Conservation (phyloP, 306 rosid genomes). For the Potentilla sterilis region DNA sequence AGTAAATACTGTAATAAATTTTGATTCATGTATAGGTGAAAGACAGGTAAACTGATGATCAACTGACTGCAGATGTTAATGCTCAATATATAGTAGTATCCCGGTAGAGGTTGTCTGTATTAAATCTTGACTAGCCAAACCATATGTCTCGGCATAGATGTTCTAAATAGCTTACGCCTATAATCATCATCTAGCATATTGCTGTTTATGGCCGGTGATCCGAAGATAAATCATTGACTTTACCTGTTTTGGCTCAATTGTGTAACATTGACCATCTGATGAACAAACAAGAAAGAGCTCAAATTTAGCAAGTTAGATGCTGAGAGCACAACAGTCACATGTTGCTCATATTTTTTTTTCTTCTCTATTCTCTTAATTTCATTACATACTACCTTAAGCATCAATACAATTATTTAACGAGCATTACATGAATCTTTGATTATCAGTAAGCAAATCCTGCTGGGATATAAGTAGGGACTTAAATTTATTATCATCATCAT, state of each 20-base stretch:
- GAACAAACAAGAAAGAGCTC: constrained; percentile 4
- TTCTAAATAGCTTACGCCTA: background rate
- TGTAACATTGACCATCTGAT: constrained; percentile 12
- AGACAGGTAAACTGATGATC: background rate
- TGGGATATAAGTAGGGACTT: constrained; percentile 17
- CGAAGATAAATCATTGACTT: background rate
- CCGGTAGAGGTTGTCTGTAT: background rate
- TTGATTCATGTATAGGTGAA: constrained; percentile 16
- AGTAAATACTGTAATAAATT: constrained; percentile 15
- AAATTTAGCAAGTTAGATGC: background rate
- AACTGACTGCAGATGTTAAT: background rate
- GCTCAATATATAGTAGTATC: too few species aligned
- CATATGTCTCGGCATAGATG: background rate
- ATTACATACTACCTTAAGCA: constrained; percentile 13
- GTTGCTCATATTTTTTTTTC: background rate
- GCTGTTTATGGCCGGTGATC: background rate
- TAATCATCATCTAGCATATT: background rate
- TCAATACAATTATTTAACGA: constrained; percentile 15
- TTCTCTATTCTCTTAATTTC: background rate
- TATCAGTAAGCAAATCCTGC: constrained; percentile 12
- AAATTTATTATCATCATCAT: background rate
- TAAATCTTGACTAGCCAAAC: background rate
- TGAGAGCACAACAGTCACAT: constrained; percentile 16
- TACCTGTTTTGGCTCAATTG: background rate
- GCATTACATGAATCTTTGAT: constrained; percentile 12